Evolutionary conservation across 805 yeast genomes (phyloP).

Genomic region (Wickerhamomyces ciferrii): DNA sequence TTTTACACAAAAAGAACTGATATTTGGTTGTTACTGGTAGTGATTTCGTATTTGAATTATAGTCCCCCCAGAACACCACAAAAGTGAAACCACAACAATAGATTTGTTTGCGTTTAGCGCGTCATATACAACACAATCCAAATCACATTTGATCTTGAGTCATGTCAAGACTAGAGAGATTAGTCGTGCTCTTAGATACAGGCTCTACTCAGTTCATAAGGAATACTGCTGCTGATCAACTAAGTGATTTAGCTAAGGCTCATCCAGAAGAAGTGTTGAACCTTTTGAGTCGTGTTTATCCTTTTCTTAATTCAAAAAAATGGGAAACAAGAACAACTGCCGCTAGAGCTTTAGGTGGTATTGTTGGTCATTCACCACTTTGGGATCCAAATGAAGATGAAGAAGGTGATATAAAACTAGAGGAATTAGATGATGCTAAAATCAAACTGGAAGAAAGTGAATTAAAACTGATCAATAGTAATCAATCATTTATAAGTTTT

Average conservation of each 20-base stretch:
- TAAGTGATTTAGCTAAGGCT: slow-evolving; percentile 87
- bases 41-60: background rate
- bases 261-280: slow-evolving; percentile 92
- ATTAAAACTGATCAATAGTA: slow-evolving; percentile 24
- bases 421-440: slow-evolving; percentile 19
- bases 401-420: slow-evolving; percentile 19
- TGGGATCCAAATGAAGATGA: slow-evolving; percentile 72
- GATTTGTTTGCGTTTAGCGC: background rate
- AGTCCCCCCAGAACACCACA: too few relatives aligned
- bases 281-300: slow-evolving; percentile 83
- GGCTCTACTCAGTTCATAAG: slow-evolving; percentile 93
- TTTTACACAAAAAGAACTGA: too few relatives aligned
- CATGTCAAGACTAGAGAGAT: slow-evolving; percentile 38
- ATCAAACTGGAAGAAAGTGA: slow-evolving; percentile 15
- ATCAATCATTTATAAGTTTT: slow-evolving; percentile 36
- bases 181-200: slow-evolving; percentile 64
- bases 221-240: slow-evolving; percentile 95
- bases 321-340: slow-evolving; percentile 98
- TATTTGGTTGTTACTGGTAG: background rate
- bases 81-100: background rate
- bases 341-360: slow-evolving; percentile 92
- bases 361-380: slow-evolving; percentile 64
- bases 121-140: background rate
- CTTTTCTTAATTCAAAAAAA: slow-evolving; percentile 72
- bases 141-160: background rate